These are phyloP conservation scores for Candolleomyces aberdarensis DNA, from an alignment of 768 basidiomycete genomes.

Conservation along the genomic window DNA sequence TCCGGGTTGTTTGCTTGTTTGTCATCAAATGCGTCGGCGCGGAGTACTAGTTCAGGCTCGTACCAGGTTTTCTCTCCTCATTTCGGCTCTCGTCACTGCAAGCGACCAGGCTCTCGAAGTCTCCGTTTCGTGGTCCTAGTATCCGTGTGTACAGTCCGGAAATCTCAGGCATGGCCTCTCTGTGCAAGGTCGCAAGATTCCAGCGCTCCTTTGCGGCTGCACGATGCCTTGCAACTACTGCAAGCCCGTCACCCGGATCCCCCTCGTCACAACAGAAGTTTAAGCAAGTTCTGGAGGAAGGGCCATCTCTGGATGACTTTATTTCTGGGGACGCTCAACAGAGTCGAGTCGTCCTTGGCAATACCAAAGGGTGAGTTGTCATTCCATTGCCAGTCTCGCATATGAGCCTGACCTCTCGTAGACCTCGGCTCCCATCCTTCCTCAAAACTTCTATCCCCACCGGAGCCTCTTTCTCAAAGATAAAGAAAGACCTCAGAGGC, in stretches of 20 bases:
- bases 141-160: neutral
- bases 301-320: slow-evolving; percentile 82
- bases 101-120: too few relatives aligned
- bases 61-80: neutral
- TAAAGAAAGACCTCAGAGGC: slow-evolving; percentile 93
- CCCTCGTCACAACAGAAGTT: slow-evolving; percentile 35
- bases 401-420: slow-evolving; percentile 24
- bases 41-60: neutral
- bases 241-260: slow-evolving; percentile 25
- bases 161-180: neutral
- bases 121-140: too few relatives aligned
- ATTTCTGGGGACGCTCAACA: slow-evolving; percentile 52
- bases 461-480: slow-evolving; percentile 82
- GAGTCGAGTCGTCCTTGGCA: slow-evolving; percentile 69
- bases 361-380: slow-evolving; percentile 56
- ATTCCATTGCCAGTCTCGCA: neutral
- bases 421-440: slow-evolving; percentile 82
- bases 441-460: slow-evolving; percentile 92
- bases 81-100: too few relatives aligned
- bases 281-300: slow-evolving; percentile 50
- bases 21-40: neutral
- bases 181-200: slow-evolving; percentile 4
- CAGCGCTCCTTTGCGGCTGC: slow-evolving; percentile 2
- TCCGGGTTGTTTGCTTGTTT: neutral
- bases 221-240: slow-evolving; percentile 27